Evolutionary conservation across 257 asterid genomes (phyloP).

Genomic region (Gynochthodes officinalis): DNA sequence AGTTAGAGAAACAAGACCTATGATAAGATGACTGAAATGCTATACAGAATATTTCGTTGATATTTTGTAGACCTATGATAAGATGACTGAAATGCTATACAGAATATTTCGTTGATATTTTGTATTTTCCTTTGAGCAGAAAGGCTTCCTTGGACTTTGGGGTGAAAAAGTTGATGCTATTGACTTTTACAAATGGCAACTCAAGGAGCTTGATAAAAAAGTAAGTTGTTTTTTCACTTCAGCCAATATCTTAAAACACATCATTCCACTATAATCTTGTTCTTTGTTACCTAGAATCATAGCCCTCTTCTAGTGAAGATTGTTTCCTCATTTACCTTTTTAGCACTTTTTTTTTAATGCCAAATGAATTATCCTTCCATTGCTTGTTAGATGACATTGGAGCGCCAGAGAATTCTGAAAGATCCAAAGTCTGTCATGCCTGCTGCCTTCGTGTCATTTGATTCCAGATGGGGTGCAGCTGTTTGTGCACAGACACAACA

Average conservation of each 20-base stretch:
- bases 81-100: neutral
- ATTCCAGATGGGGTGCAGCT: conserved; percentile 95
- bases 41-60: neutral
- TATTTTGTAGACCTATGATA: neutral
- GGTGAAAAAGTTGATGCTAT: conserved; percentile 80
- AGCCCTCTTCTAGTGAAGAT: neutral
- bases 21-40: neutral
- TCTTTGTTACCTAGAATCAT: neutral
- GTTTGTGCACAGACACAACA: conserved; percentile 98
- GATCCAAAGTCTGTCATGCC: conserved; percentile 64
- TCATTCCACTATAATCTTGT: neutral
- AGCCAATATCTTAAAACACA: neutral
- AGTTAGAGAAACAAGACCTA: neutral
- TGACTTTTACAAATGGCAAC: conserved; percentile 63
- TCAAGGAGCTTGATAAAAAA: conserved; percentile 57
- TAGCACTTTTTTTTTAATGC: conserved; percentile 5
- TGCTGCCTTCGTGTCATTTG: conserved; percentile 89
- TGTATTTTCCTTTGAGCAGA: conserved; percentile 38
- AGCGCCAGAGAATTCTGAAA: conserved; percentile 70
- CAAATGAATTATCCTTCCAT: conserved; percentile 7
- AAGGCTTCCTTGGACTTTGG: conserved; percentile 79
- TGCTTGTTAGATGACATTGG: conserved; percentile 61
- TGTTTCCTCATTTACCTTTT: neutral
- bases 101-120: neutral
- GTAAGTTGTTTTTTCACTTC: conserved; percentile 32